Evolutionary conservation across 495 filamentous ascomycete species (phyloP), one percentile per base, ranked within the genome.

Genomic region (Aspergillus wentii): DNA sequence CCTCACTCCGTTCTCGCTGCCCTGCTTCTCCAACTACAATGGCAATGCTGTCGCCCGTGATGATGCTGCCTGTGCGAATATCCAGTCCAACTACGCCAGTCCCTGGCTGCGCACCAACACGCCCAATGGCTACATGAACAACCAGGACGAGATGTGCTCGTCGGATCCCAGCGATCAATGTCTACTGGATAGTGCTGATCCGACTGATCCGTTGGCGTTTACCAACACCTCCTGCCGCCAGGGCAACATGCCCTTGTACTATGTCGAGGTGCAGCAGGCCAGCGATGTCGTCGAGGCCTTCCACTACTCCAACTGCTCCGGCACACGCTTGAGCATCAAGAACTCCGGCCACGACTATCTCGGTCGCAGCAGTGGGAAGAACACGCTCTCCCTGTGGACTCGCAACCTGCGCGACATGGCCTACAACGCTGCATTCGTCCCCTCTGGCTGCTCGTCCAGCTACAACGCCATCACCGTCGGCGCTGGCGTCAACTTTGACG

Each of bases 271-370:
- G 1, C 36, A 40, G 5, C 19, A 27, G 8, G 43, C 40, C 1
- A 38, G 28, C 11, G 51, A 54, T 36, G 37, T 48, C 10, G 35
- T 44, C 10, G 30, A 33, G 28, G 45, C 51, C 8, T 28, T 54
- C 26, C 18, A 32, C n/a, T 49, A 29, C 38, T 44, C 46, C 9
- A 15, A 37, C 49, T 39, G 52, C 42, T 30, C 29, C 3, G 48
- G 42, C 17, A 32, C 38, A 9, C 30, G 22, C 6, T 27, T 60
- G 14, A 43, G 46, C 5, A 66, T 83, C 37, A 80, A 76, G 21
- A 82, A 80, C 49, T 81, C 74, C 1, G 79, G 79, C 5, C 54
- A 62, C 53, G 60, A 72, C 29, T 78, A 74, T 49, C 53, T 58
- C 11, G 72, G 67, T 19, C 77, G 75, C 51, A 69, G 70, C 32